Evolutionary conservation across 257 asterid species (phyloP).

Genomic region (Prunella vulgaris): DNA sequence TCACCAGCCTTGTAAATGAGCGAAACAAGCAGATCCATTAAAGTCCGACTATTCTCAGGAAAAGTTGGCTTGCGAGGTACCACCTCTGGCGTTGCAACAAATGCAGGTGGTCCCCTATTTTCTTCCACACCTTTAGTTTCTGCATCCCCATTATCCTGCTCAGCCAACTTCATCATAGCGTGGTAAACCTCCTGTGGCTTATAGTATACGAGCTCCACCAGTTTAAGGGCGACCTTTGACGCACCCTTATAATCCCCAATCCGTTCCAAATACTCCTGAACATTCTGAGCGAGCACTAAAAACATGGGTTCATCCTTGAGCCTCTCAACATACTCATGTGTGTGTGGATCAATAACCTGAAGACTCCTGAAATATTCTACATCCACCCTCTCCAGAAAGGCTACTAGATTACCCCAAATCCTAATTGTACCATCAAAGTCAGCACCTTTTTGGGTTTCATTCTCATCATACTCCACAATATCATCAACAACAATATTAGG

Average conservation of each 20-base stretch:
- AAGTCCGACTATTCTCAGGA: conserved; percentile 76
- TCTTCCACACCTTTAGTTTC: conserved; percentile 55
- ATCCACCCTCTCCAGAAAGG: conserved; percentile 83
- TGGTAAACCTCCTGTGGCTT: conserved; percentile 95
- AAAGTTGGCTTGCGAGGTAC: conserved; percentile 84
- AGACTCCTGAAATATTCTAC: conserved; percentile 87
- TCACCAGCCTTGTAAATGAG: conserved; percentile 80
- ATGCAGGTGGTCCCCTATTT: conserved; percentile 56
- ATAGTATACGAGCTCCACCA: conserved; percentile 83
- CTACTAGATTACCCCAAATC: conserved; percentile 94
- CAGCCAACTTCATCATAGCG: conserved; percentile 90
- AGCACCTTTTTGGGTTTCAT: conserved; percentile 84
- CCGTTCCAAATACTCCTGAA: conserved; percentile 70
- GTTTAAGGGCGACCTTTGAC: conserved; percentile 90
- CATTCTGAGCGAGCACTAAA: conserved; percentile 80
- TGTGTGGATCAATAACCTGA: conserved; percentile 96
- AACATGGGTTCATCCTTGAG: conserved; percentile 83
- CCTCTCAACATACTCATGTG: conserved; percentile 90
- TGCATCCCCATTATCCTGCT: conserved; percentile 42
- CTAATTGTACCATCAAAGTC: conserved; percentile 64
- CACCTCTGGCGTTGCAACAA: conserved; percentile 69
- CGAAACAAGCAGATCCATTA: conserved; percentile 78
- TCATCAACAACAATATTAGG: conserved; percentile 90
- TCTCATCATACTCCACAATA: conserved; percentile 85
- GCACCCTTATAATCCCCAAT: conserved; percentile 76